Conservation (phyloP, 306 rosid genomes). For the Cucurbita maxima region DNA sequence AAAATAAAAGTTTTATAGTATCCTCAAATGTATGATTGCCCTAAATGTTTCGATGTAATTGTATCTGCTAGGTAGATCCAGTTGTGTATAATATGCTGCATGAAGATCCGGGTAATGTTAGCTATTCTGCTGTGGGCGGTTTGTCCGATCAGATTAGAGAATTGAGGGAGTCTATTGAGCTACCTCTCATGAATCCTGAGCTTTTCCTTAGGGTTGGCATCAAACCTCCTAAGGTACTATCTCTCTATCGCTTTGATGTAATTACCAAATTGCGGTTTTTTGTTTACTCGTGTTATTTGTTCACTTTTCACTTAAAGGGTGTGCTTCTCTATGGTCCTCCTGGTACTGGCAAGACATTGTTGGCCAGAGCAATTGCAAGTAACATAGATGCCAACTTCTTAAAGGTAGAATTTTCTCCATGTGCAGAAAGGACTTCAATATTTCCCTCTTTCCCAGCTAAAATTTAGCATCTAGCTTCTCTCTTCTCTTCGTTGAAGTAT, state of each 20-base stretch:
- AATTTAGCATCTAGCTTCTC: background rate
- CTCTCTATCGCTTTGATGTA: background rate
- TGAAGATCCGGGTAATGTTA: constrained; percentile 96
- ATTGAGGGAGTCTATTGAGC: constrained; percentile 83
- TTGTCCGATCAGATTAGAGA: constrained; percentile 97
- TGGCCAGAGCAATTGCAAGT: constrained; percentile 98
- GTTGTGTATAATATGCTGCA: constrained; percentile 94
- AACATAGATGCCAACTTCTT: constrained; percentile 92
- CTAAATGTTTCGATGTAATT: background rate
- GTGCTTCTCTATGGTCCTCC: constrained; percentile 99
- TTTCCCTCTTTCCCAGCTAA: background rate
- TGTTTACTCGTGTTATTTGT: background rate
- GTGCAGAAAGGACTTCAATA: background rate
- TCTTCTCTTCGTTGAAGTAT: constrained; percentile 4
- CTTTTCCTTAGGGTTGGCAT: constrained; percentile 92
- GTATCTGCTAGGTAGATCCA: constrained; percentile 69
- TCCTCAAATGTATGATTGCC: background rate
- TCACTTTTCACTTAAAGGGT: constrained; percentile 30
- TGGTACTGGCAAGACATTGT: constrained; percentile 88
- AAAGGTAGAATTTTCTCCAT: constrained; percentile 30
- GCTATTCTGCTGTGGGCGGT: constrained; percentile 99
- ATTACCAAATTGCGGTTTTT: background rate
- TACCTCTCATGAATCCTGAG: constrained; percentile 98
- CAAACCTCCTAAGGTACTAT: constrained; percentile 84
- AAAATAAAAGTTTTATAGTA: background rate